Base-by-base conservation (phyloP, 352 stramenopile genomes). In the Phytophthora hibernalis region DNA sequence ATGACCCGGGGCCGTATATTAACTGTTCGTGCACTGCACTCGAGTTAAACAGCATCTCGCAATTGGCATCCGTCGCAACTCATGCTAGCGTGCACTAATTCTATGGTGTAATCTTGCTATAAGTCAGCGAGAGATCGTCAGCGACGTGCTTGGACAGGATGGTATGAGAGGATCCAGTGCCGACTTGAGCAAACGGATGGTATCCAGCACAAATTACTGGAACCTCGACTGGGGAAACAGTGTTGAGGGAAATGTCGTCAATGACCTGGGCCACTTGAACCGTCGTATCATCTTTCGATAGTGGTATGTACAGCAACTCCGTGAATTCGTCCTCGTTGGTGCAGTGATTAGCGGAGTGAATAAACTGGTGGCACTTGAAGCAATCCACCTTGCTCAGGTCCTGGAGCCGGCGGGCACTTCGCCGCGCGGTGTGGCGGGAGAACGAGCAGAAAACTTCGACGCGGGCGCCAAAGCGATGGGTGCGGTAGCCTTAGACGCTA, bases 341-440 rank as follows among this genome's bases (percentile, higher is more conserved):
- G 30, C 48, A 42, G 30, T 40, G 48, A 43, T 43, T 54, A 10
- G 30, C 48, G 28, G 43, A 54, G 30, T 54, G 30, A 5, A 16
- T 30, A 43, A 44, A 54, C n/a, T 54, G 28, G 18, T 54, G 48
- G 18, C 48, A 43, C 28, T 54, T 54, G n/a, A 54, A 54, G n/a
- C 30, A 54, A 7, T 54, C 30, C 6, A 54, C 48, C 16, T 44
- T 28, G 30, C 48, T 44, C 16, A 54, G n/a, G n/a, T 54, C 48
- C n/a, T 54, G 6, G n/a, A 28, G 18, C 30, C 28, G 26, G 30
- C 3, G 42, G 48, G 12, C 26, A n/a, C 48, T 6, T 5, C 7
- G 30, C n/a, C 42, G 4, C 15, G 35, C 35, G 35, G 31, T 18
- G 16, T 18, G 20, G 2, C 16, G 13, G 35, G 35, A n/a, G 35